A percentile compares a stretch with the other conserved stretches of the same genome.
These are phyloP conservation scores for Aspergillus taichungensis DNA, from an alignment of 495 filamentous ascomycete genomes.

Conservation along the genomic window DNA sequence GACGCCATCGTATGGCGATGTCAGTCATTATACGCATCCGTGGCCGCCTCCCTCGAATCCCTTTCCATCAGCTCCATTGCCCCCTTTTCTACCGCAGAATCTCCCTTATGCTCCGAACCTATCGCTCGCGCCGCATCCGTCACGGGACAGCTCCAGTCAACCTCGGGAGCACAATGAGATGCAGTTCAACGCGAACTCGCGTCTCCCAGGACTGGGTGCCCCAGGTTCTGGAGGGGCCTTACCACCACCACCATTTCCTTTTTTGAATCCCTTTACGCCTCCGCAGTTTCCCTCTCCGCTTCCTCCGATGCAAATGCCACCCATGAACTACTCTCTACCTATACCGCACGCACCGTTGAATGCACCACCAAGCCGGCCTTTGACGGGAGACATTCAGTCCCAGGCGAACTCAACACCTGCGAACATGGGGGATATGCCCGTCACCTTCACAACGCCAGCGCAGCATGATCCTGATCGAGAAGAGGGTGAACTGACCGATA, in stretches of 20 bases:
- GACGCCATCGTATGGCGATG: conserved; percentile 41
- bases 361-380: conserved; percentile 1
- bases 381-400: conserved; percentile 4
- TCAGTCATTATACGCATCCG: conserved; percentile 22
- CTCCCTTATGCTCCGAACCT: conserved; percentile 15
- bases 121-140: conserved; percentile 3
- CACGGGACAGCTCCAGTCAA: conserved; percentile 2
- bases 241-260: conserved; percentile 25
- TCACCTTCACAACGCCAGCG: neutral
- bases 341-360: conserved; percentile 12
- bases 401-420: neutral
- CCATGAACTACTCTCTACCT: conserved; percentile 16
- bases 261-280: conserved; percentile 19
- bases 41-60: conserved; percentile 23
- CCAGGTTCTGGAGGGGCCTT: conserved; percentile 14
- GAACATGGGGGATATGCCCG: conserved; percentile 3
- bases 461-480: conserved; percentile 37
- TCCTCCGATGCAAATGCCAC: conserved; percentile 18
- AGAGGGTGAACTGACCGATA: conserved; percentile 69
- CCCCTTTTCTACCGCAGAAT: conserved; percentile 15
- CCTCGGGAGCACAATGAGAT: conserved; percentile 16
- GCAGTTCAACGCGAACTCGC: conserved; percentile 21
- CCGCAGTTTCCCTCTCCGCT: conserved; percentile 20
- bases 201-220: conserved; percentile 16
- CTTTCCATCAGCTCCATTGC: conserved; percentile 7